A percentile compares a stretch with the other conserved stretches of the same genome.
phyloP scores from a whole-genome alignment of 495 filamentous ascomycete species.

The Podospora sp. region DNA sequence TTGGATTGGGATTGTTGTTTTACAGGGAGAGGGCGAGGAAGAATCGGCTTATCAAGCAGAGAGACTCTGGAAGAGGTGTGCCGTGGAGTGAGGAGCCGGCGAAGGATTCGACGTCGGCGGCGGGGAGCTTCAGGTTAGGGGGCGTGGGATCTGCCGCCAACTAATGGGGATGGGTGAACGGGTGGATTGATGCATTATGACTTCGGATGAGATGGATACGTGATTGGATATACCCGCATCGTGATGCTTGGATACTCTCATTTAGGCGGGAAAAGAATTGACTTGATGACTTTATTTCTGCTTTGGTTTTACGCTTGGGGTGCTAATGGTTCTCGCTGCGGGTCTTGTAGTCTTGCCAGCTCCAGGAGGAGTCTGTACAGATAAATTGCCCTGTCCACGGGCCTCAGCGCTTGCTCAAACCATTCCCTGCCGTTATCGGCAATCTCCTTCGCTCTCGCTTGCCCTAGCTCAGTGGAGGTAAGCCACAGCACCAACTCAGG shows the following conservation, averaged over 20 bases:
- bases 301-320: background rate
- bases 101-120: conserved; percentile 8
- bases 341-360: conserved; percentile 33
- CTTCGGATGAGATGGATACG: background rate
- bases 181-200: background rate
- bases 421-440: conserved; percentile 49
- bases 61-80: conserved; percentile 21
- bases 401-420: conserved; percentile 42
- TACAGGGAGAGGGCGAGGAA: conserved; percentile 27
- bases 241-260: background rate
- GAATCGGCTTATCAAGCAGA: conserved; percentile 22
- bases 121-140: conserved; percentile 20
- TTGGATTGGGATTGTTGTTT: conserved; percentile 23
- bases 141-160: background rate
- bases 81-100: conserved; percentile 24
- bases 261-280: background rate
- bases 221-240: conserved; percentile 3
- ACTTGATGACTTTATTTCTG: background rate
- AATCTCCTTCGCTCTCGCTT: conserved; percentile 39
- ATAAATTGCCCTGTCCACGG: conserved; percentile 46
- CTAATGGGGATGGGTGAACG: background rate
- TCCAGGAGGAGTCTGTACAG: conserved; percentile 51
- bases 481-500: conserved; percentile 47
- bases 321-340: background rate
- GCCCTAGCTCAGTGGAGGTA: conserved; percentile 32